phyloP scores from a whole-genome alignment of 1,139 yeast genomes.

The Yamadazyma taylorii region DNA sequence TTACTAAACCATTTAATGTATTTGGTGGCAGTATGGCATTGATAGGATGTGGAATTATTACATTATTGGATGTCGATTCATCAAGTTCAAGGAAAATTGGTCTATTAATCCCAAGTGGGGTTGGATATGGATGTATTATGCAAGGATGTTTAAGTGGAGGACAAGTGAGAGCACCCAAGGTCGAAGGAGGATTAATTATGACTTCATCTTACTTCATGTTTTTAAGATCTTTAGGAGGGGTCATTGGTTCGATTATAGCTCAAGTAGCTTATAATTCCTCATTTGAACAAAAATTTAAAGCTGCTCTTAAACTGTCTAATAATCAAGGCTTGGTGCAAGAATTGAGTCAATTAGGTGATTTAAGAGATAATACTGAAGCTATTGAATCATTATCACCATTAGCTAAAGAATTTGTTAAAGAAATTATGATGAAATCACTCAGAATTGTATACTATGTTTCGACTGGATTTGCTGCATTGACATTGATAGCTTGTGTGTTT shows the following conservation, averaged over 20 bases:
- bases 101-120: conserved; percentile 31
- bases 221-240: conserved; percentile 31
- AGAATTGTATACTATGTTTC: conserved; percentile 34
- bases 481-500: conserved; percentile 22
- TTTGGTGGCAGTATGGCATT: conserved; percentile 30
- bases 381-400: conserved; percentile 23
- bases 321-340: conserved; percentile 19
- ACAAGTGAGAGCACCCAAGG: conserved; percentile 37
- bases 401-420: conserved; percentile 27
- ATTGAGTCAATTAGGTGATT: conserved; percentile 18
- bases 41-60: conserved; percentile 38
- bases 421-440: conserved; percentile 30
- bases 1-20: conserved; percentile 32
- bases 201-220: conserved; percentile 35
- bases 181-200: conserved; percentile 38
- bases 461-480: conserved; percentile 27
- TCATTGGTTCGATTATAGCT: conserved; percentile 33
- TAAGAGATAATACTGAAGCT: conserved; percentile 22
- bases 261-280: conserved; percentile 36
- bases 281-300: conserved; percentile 19
- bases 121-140: conserved; percentile 29
- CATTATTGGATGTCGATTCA: conserved; percentile 33
- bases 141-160: conserved; percentile 30
- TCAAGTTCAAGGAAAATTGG: conserved; percentile 33
- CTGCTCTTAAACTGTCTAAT: conserved; percentile 19